Evolutionary conservation across 2,329 filamentous ascomycete species (phyloP), one percentile per base, ranked within the genome.

Genomic region (Cryphonectria nitschkei): DNA sequence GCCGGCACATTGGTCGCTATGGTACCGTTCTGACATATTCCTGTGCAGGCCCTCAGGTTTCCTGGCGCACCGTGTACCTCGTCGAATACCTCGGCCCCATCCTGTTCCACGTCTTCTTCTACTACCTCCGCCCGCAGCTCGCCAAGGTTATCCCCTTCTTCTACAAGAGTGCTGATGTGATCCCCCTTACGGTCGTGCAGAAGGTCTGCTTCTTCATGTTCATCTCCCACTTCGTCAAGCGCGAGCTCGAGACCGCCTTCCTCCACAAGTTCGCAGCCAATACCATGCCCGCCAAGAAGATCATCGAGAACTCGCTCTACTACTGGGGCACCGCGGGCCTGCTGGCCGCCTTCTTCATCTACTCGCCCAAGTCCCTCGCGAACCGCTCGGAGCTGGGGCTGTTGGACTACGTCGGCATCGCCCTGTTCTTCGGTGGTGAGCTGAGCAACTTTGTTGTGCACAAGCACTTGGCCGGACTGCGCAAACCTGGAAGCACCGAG

Each of bases 71-170:
- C 72, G 95, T 98, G 80, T 99, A 95, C 85, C 84, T 98, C 74
- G 90, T 98, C 84, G 96, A 99, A 83, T 99, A 99, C 82, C 83
- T 96, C 75, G 96, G 96, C 4, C 96, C 96, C 7, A 88, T 98
- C 77, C 82, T 98, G 77, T 92, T 98, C 83, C 95, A 98, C 84
- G 88, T 89, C 61, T 84, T 93, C 76, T 85, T 91, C 79, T 84
- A 94, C 80, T 90, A 87, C 75, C 84, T 93, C 69, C 92, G 94
- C 65, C 89, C 92, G 34, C 90, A 92, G 80, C 84, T 94, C 76
- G 94, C 94, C 83, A 85, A 85, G 74, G 75, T 82, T 76, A 72
- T 81, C 66, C 78, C 81, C 75, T 79, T 79, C 52, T 77, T 84
- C 72, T 83, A 87, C 79, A 81, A 82, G 72, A 78, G 78, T 74